A percentile compares a stretch with the other conserved stretches of the same genome.
Conservation (phyloP, 345 rosid species). For the Raphanus sativus region DNA sequence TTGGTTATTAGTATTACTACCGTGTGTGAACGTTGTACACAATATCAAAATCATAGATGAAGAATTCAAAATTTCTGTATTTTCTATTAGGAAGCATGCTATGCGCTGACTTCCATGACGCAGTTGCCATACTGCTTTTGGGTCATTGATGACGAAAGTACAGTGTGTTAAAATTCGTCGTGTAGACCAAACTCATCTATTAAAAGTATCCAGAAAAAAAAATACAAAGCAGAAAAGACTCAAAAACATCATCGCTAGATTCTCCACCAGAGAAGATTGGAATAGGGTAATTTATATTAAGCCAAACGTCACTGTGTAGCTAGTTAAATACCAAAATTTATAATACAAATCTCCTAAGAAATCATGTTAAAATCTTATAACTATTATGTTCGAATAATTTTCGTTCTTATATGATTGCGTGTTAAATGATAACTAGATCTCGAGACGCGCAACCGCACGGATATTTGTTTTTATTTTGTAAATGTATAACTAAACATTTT, state of each 20-base stretch:
- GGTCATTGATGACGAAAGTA: neutral
- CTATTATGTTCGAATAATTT: neutral
- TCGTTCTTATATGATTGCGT: neutral
- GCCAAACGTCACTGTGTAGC: neutral
- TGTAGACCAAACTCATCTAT: neutral
- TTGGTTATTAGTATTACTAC: neutral
- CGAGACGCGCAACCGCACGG: too few species aligned
- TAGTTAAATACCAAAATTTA: neutral
- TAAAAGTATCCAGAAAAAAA: neutral
- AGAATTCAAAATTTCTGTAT: neutral
- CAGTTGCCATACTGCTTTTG: neutral
- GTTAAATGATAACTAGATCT: neutral
- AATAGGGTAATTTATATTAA: neutral
- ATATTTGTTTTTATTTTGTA: too few species aligned
- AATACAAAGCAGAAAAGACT: constrained; percentile 1
- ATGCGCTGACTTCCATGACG: neutral
- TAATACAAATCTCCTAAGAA: neutral
- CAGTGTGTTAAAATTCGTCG: neutral
- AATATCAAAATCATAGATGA: neutral
- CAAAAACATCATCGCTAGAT: constrained; percentile 17
- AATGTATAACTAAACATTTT: too few species aligned
- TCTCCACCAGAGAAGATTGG: neutral
- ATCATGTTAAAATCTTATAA: neutral
- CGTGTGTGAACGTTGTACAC: neutral
- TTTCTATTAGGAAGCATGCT: neutral